phyloP scores from a whole-genome alignment of 805 yeast genomes.

The Komagataella pastoris region DNA sequence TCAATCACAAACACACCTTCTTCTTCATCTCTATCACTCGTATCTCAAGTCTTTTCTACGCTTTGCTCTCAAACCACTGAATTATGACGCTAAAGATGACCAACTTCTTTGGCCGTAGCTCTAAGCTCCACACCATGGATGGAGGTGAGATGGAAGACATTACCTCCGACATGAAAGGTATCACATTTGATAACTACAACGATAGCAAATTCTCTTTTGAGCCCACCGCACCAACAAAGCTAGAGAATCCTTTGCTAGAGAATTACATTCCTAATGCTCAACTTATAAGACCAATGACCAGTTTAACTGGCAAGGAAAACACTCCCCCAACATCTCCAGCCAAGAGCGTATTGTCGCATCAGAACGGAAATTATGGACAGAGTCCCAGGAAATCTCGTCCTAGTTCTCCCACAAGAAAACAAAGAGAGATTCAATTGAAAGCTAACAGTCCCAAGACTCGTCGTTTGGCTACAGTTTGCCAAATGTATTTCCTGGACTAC shows the following conservation, averaged over 20 bases:
- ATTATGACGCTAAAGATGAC: neutral
- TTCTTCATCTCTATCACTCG: neutral
- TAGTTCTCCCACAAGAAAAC: conserved; percentile 11
- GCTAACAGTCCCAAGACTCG: conserved; percentile 68
- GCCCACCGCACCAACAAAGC: neutral
- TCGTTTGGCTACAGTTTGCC: conserved; percentile 82
- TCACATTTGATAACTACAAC: neutral
- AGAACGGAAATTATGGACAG: conserved; percentile 8
- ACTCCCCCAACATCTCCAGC: conserved; percentile 19
- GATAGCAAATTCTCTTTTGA: neutral
- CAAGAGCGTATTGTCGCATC: conserved; percentile 9
- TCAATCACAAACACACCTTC: neutral
- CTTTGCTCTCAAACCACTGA: neutral
- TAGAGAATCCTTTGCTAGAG: neutral
- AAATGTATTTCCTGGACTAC: conserved; percentile 86
- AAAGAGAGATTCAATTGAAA: conserved; percentile 36
- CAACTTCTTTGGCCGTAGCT: neutral
- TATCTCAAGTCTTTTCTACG: neutral
- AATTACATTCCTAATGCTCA: neutral
- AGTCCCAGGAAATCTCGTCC: conserved; percentile 7
- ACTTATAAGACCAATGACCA: conserved; percentile 13
- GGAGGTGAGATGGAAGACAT: neutral
- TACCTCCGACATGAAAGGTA: neutral
- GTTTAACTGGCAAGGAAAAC: conserved; percentile 27
- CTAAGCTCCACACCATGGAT: neutral